Base-by-base conservation (phyloP, 2,329 filamentous ascomycete species). In the Harringtonia aguacate region DNA sequence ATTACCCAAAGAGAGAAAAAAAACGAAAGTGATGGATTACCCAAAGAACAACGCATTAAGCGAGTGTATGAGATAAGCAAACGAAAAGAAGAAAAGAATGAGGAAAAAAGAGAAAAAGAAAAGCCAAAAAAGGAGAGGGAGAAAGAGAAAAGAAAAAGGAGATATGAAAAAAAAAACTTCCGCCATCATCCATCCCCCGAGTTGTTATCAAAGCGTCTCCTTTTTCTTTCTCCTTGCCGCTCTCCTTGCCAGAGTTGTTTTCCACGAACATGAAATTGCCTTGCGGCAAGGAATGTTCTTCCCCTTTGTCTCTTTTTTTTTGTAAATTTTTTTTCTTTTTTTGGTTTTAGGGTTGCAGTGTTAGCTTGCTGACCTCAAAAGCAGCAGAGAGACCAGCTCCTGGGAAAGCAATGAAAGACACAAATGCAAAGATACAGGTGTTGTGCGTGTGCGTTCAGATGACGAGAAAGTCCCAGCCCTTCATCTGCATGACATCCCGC, bases 401-500 rank as follows among this genome's bases (percentile, higher is more conserved):
- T 6, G 10, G 48, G 57, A 55, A 55, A 41, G 37, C 47, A 54
- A 53, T 22, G 9, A 53, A 45, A 46, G 49, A 53, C 50, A 47
- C 46, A 44, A n/a, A 41, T 52, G 43, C 39, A 50, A 42, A 49
- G 48, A 17, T 4, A 14, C 18, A 10, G 10, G 24, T 10, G 7
- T 7, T 27, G 24, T 27, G 10, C 7, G 7, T 27, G 24, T 7
- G 24, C 24, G 24, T 7, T 27, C 24, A 14, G 30, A 50, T 89
- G 63, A 95, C 77, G 63, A 95, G 73, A 68, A 87, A 92, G 61
- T 94, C 86, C 89, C 87, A 95, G 55, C 79, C 79, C 69, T 90
- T 92, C 67, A 82, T 78, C 66, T 78, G 79, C 88, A 95, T 95
- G 60, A 90, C 78, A 66, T 94, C 86, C 68, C 90, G 76, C 90